Evolutionary conservation across 1,139 yeast genomes (phyloP).

Genomic region (Zygosaccharomyces pseudobailii): DNA sequence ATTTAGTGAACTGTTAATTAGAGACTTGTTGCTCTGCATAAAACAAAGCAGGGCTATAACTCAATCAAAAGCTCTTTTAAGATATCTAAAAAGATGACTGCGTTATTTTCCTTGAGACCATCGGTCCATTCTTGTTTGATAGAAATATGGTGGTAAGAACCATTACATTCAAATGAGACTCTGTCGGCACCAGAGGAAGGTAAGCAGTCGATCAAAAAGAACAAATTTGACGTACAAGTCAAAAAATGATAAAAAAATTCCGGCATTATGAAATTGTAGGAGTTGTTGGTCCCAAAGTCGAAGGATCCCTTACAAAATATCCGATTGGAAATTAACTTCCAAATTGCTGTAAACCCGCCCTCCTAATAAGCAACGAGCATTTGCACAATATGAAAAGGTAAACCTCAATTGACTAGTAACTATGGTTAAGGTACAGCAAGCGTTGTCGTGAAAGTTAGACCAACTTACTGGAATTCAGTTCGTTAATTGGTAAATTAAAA

Average conservation of each 20-base stretch:
- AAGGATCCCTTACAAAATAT: slow-evolving; percentile 29
- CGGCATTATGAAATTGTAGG: slow-evolving; percentile 23
- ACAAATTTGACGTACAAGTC: too few species aligned
- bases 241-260: not conserved
- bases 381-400: slow-evolving; percentile 25
- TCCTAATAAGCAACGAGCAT: slow-evolving; percentile 34
- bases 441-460: slow-evolving; percentile 32
- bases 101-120: too few species aligned
- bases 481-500: not conserved
- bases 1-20: too few species aligned
- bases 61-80: too few species aligned
- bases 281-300: slow-evolving; percentile 29
- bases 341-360: slow-evolving; percentile 26
- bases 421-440: slow-evolving; percentile 22
- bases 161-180: not conserved
- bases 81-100: too few species aligned
- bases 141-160: too few species aligned
- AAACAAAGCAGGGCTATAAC: too few species aligned
- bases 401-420: slow-evolving; percentile 31
- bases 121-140: too few species aligned
- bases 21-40: too few species aligned
- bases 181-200: slow-evolving; percentile 21
- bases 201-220: slow-evolving; percentile 26
- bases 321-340: slow-evolving; percentile 34
- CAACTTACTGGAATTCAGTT: slow-evolving; percentile 17